Base-by-base conservation (phyloP, 192 early-diverging fungal species). In the Rhizophagus clarus region DNA sequence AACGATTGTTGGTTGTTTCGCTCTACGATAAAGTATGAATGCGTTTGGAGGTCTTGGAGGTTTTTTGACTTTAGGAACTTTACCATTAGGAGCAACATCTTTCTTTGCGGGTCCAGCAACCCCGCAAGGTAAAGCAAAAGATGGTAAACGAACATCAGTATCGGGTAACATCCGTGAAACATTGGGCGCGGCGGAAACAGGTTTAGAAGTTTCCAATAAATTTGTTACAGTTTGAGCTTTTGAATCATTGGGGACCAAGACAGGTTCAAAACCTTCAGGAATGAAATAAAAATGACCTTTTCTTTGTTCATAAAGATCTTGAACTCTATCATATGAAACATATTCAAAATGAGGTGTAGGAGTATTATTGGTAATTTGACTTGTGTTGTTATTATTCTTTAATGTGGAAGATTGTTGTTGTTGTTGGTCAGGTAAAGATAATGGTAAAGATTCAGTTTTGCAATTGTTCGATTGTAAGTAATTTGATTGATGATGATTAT, bases 1-100 rank as follows among this genome's bases (percentile, higher is more conserved):
- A 9, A 74, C 73, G 3, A 74, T 70, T 0, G 78, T 74, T 1
- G 72, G 68, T 28, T 83, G 82, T 47, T 71, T 85, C 17, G 47
- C 45, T 11, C 73, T 15, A 15, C 84, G 77, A 20, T 82, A 85
- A 28, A 85, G 66, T 0, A 85, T 31, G 20, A 85, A 85, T 0
- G 81, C 79, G 34, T 85, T 85, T 15, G 78, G 61, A 12, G 84
- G 84, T 11, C 84, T 67, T 28, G 84, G 84, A 29, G 81, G 71
- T 45, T 80, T 85, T 17, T 77, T 77, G 7, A 60, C 11, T 31
- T 74, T 74, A 11, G 32, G 15, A 31, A 20, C 34, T 22, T 74
- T 74, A 20, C 71, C 71, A 42, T 72, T 72, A 7, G 66, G 66
- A 7, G 73, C 0, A 14, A 26, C 6, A 5, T 32, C 40, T 2